Percentiles rank a stretch among this genome's conserved stretches.
Conservation (phyloP, 257 asterid species). For the Echium plantagineum region DNA sequence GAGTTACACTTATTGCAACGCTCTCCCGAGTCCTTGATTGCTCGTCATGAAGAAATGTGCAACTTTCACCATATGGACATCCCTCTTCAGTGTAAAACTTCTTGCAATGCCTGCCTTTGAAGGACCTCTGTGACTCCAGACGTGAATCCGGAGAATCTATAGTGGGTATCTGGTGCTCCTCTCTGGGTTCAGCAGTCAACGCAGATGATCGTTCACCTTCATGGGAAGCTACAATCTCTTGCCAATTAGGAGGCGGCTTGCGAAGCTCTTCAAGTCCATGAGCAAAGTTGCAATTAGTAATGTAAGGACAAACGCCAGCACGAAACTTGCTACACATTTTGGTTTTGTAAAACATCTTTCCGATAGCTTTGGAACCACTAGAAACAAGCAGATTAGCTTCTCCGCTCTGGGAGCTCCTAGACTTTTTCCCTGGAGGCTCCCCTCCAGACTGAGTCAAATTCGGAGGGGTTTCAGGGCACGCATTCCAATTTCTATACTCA, state of each 20-base stretch:
- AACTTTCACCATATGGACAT: constrained; percentile 21
- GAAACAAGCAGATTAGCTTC: constrained; percentile 3
- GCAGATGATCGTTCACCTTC: constrained; percentile 7
- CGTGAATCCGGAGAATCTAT: constrained; percentile 13
- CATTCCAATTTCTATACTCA: constrained; percentile 20
- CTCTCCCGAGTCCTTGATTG: constrained; percentile 17
- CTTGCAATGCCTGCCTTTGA: constrained; percentile 22
- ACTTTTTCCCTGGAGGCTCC: constrained; percentile 18
- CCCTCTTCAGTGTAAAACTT: constrained; percentile 18
- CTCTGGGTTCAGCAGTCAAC: constrained; percentile 11
- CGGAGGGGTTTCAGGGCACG: constrained; percentile 7
- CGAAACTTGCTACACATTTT: constrained; percentile 20
- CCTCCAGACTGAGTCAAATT: constrained; percentile 5
- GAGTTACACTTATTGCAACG: constrained; percentile 22
- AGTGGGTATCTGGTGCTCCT: constrained; percentile 21
- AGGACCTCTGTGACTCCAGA: constrained; percentile 15
- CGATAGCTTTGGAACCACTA: constrained; percentile 15
- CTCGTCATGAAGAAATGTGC: constrained; percentile 18
- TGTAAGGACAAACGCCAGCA: constrained; percentile 21
- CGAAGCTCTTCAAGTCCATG: constrained; percentile 20
- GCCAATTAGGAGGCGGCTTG: constrained; percentile 25
- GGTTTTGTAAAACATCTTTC: constrained; percentile 22
- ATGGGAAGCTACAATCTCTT: constrained; percentile 20
- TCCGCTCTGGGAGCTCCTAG: constrained; percentile 5
- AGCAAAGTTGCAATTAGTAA: constrained; percentile 20